Evolutionary conservation across 1,284 basidiomycete species (phyloP), one percentile per base, ranked within the genome.

Genomic region (Microstroma glucosiphilum): DNA sequence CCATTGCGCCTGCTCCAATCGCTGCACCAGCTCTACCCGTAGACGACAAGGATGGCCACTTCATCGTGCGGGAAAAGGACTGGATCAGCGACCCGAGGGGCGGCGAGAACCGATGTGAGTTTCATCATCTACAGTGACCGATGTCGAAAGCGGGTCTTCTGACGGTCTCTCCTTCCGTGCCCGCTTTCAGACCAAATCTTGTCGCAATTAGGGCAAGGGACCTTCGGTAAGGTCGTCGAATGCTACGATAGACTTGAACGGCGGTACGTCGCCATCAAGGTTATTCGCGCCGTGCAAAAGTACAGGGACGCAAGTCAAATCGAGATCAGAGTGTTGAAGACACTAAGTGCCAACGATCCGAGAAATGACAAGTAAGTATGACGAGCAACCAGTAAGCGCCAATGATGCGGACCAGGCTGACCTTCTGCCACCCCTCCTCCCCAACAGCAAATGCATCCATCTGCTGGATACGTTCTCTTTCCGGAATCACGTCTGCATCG

Each of bases 221-320:
- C 96, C 7, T 99, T 98, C 77, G 96, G 96, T 70, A 99, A 98
- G 81, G 96, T 99, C 30, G 93, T 98, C 60, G 91, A 97, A 79
- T 92, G 92, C 42, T 81, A 89, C 73, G 91, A 96, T 82, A 86
- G 86, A 42, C 84, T 88, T 55, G 53, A 68, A 53, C 70, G 80
- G 37, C 84, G 83, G 71, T 85, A 87, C 76, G 94, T 98, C 25
- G 96, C 96, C 49, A 92, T 99, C 83, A 99, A 99, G 85, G 93
- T 99, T 69, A 99, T 99, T 59, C 71, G 79, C 1, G 78, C 79
- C 11, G 70, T 80, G 17, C 79, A 80, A 65, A 80, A 80, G 70
- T 80, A 97, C 79, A 89, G 96, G 59, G 96, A 99, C 81, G 96
- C 96, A 9, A 94, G 92, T 81, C 96, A 93, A 83, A 97, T 98